Evolutionary conservation across 2,329 filamentous ascomycete genomes (phyloP), one percentile per base, ranked within the genome.

Genomic region (Colletotrichum brevisporum): DNA sequence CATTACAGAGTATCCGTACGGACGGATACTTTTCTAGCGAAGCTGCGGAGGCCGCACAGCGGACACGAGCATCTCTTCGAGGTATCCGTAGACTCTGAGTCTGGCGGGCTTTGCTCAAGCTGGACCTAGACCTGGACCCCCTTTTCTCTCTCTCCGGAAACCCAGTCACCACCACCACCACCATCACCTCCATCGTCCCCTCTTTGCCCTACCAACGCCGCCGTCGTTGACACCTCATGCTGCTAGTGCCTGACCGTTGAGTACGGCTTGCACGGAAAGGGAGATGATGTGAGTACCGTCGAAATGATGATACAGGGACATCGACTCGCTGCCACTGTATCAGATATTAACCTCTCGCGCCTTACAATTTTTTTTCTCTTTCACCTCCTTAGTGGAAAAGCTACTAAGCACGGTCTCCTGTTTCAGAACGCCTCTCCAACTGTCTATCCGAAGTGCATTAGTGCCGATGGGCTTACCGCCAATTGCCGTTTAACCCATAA

Each of bases 381-480:
- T 36, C 31, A 36, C 31, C 31, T 36, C 31, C 31, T 36, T n/a
- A 36, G 18, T 31, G 24, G 50, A 48, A 36, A 58, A 65, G 53
- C 65, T 59, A 51, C 31, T 31, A 51, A 55, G 66, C 66, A 69
- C 54, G 50, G 66, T 13, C 61, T 64, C 51, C 18, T 51, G 62
- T 66, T 69, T 66, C 62, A 69, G 60, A 54, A n/a, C 26, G 39
- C 60, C 41, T 58, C 47, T 39, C 8, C 59, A 58, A 60, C 16
- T 27, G 10, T 26, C 26, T 31, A 54, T 69, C 43, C 50, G 26
- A n/a, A 60, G 43, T 69, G 66, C 66, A 61, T 55, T 18, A 26
- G 31, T 45, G 53, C 15, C 27, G 16, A 16, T 48, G 16, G 48
- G 39, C 54, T 55, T 68, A 65, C 61, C 53, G 66, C 66, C 54